phyloP scores from a whole-genome alignment of 176 grass and related monocot genomes.

The Miscanthus lutarioriparius region DNA sequence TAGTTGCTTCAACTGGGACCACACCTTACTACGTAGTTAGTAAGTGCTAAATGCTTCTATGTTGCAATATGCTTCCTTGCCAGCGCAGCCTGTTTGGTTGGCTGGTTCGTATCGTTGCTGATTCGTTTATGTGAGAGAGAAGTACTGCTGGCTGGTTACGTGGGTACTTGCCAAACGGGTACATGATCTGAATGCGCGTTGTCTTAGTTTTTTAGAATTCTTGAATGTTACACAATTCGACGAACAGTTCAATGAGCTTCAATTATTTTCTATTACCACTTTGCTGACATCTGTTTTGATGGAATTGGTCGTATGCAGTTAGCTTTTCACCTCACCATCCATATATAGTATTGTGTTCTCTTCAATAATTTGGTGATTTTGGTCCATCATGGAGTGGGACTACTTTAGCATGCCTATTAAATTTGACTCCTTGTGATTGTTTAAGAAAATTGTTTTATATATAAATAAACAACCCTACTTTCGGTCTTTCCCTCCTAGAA shows the following conservation, averaged over 20 bases:
- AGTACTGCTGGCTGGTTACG: too few species aligned
- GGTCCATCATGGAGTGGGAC: not conserved
- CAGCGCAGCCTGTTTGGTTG: too few species aligned
- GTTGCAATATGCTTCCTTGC: constrained; percentile 10
- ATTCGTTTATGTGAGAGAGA: too few species aligned
- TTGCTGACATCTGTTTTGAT: not conserved
- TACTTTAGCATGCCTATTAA: constrained; percentile 1
- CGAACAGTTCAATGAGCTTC: not conserved
- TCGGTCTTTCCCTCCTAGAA: not conserved
- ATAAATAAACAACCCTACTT: not conserved
- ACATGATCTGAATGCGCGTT: not conserved
- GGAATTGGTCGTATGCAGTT: not conserved
- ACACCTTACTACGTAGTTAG: not conserved
- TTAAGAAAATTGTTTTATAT: not conserved
- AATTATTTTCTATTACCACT: not conserved
- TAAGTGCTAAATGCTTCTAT: not conserved
- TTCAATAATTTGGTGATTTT: not conserved
- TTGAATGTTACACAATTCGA: not conserved
- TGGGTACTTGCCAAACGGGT: not conserved
- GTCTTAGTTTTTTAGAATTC: not conserved
- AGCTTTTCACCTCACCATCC: not conserved
- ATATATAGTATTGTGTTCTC: not conserved
- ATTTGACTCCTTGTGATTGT: not conserved
- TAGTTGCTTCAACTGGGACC: not conserved
- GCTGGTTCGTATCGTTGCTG: too few species aligned